Base-by-base conservation (phyloP, 257 asterid genomes). In the Nicotiana undulata region DNA sequence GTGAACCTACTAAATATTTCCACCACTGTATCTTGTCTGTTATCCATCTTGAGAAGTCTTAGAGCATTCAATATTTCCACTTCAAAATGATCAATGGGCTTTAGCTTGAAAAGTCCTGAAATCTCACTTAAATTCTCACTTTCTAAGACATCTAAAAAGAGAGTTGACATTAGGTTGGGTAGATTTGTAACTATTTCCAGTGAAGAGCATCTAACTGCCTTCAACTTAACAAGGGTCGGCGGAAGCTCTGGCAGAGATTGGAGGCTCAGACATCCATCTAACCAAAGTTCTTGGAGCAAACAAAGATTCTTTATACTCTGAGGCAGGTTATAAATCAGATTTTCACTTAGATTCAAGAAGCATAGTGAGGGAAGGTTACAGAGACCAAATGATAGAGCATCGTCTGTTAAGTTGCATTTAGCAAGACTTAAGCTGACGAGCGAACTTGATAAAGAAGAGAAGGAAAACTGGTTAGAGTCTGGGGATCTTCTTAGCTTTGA, bases 241-340 rank as follows among this genome's bases (percentile, higher is more conserved):
- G 83, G 83, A 55, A 81, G 83, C 60, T 70, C 83, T 40, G 83
- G 83, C 17, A 81, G 80, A 40, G 79, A 53, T 56, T 34, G 60
- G 75, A 81, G 70, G 34, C 79, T 70, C 63, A 1, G 55, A 4
- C 83, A 81, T 51, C 29, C 22, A 55, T 81, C 70, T n/a, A 81
- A 56, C 83, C 70, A 81, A 22, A 68, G 83, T 5, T 81, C 83
- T 64, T 24, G 31, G 79, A 81, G 83, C 74, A 32, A 53, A 70
- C 37, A 49, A 24, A 53, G 83, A 26, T 56, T 34, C 24, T 53
- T 32, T 16, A 81, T 68, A 64, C 51, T 81, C 83, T 20, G 46
- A 18, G 83, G 83, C 24, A 81, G 24, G 60, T 28, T 81, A 44
- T 63, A 37, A 32, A 81, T 67, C 51, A 37, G 18, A 56, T 81